A percentile compares a stretch with the other conserved stretches of the same genome.
phyloP scores from a whole-genome alignment of 2,329 filamentous ascomycete species.

The Fusarium globosum region DNA sequence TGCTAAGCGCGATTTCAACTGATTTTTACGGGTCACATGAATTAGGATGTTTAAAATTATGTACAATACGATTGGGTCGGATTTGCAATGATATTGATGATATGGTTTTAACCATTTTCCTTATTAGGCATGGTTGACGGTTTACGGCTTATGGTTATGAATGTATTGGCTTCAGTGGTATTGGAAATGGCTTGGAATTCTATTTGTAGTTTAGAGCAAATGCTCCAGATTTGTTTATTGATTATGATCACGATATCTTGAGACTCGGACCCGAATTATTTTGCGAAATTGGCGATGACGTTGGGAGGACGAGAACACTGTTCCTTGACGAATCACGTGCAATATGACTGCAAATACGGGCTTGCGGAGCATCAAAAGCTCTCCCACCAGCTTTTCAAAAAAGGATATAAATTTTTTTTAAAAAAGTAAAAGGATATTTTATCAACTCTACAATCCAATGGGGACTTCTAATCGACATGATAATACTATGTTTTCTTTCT shows the following conservation, averaged over 20 bases:
- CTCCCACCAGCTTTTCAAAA: too few species aligned
- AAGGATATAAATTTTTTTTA: too few species aligned
- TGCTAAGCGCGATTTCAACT: neutral
- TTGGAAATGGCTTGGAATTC: neutral
- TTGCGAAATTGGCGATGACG: neutral
- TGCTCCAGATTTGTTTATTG: neutral
- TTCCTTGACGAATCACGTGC: too few species aligned
- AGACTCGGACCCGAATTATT: neutral
- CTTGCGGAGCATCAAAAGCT: too few species aligned
- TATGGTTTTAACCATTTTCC: neutral
- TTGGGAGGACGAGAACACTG: neutral
- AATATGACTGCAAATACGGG: too few species aligned
- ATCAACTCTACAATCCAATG: too few species aligned
- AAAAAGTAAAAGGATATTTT: too few species aligned
- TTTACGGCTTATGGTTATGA: neutral
- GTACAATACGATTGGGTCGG: neutral
- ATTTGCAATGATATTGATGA: neutral
- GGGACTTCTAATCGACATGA: too few species aligned
- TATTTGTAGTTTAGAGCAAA: neutral
- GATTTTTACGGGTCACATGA: neutral
- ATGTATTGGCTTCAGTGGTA: neutral
- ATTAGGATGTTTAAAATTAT: neutral
- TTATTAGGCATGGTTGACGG: neutral
- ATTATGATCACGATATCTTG: neutral
- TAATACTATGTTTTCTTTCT: too few species aligned